phyloP scores from a whole-genome alignment of 2,329 filamentous ascomycete genomes.

The Fusarium pseudonygamai region DNA sequence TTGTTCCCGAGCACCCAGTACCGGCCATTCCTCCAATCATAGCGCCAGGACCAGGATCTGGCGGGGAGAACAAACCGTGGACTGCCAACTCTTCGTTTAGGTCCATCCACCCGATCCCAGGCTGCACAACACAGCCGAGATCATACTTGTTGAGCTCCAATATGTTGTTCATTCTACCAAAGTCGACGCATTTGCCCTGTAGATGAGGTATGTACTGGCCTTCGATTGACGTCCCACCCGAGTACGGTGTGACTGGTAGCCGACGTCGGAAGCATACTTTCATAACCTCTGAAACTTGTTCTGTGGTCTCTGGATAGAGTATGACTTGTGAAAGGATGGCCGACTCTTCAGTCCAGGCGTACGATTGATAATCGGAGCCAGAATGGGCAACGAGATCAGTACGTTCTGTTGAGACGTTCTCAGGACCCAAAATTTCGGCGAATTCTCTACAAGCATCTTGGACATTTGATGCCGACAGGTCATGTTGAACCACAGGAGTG shows the following conservation, averaged over 20 bases:
- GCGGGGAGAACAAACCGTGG: slow-evolving; percentile 86
- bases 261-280: slow-evolving; percentile 74
- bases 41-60: slow-evolving; percentile 79
- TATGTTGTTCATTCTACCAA: slow-evolving; percentile 85
- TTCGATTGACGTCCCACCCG: slow-evolving; percentile 85
- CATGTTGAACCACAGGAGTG: background rate
- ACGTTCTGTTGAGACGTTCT: slow-evolving; percentile 10
- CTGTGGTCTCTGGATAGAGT: slow-evolving; percentile 74
- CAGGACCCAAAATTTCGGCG: background rate
- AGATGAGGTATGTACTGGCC: slow-evolving; percentile 89
- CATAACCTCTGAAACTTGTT: slow-evolving; percentile 79
- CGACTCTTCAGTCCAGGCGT: slow-evolving; percentile 5
- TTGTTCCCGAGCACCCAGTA: slow-evolving; percentile 80
- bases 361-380: slow-evolving; percentile 28
- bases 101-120: slow-evolving; percentile 88
- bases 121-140: slow-evolving; percentile 92
- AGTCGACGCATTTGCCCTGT: slow-evolving; percentile 89
- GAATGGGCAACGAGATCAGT: slow-evolving; percentile 10
- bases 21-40: slow-evolving; percentile 87
- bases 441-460: slow-evolving; percentile 6
- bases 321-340: slow-evolving; percentile 47
- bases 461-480: background rate
- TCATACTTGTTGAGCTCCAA: slow-evolving; percentile 82
- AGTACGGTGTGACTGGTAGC: slow-evolving; percentile 87
- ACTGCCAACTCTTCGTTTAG: slow-evolving; percentile 77